Conservation (phyloP, 345 rosid species). For the Leavenworthia alabamica region DNA sequence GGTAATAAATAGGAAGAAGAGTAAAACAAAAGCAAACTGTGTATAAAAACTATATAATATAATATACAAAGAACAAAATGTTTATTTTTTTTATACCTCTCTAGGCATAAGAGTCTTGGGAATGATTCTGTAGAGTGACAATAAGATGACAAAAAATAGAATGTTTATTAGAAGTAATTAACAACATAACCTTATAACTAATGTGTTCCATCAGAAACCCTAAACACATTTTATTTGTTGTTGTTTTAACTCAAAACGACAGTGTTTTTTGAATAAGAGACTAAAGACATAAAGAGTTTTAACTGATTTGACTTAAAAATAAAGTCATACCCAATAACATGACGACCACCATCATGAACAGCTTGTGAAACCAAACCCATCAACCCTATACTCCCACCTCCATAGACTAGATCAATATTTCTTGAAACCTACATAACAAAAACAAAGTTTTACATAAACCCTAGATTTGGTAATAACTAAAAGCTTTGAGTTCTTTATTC, state of each 20-base stretch:
- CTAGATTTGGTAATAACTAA: slow-evolving; percentile 1
- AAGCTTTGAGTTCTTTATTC: not conserved
- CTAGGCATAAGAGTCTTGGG: slow-evolving; percentile 99
- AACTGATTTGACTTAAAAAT: not conserved
- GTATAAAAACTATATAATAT: slow-evolving; percentile 20
- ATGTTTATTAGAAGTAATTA: slow-evolving; percentile 9
- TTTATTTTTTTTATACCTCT: no score
- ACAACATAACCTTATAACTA: not conserved
- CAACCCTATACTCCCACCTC: slow-evolving; percentile 99
- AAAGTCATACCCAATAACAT: slow-evolving; percentile 86
- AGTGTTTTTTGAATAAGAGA: not conserved
- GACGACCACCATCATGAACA: slow-evolving; percentile 99
- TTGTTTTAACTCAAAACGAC: slow-evolving; percentile 2
- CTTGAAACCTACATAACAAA: slow-evolving; percentile 60
- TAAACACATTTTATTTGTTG: no score
- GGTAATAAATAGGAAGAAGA: no score
- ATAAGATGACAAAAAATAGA: slow-evolving; percentile 48
- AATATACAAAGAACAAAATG: slow-evolving; percentile 11
- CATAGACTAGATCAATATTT: slow-evolving; percentile 97
- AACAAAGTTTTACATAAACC: slow-evolving; percentile 20
- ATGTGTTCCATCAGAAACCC: not conserved
- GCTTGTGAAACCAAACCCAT: slow-evolving; percentile 99
- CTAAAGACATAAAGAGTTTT: not conserved
- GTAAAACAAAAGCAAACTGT: slow-evolving; percentile 31
- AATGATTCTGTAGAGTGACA: slow-evolving; percentile 87